These are phyloP conservation scores for Histomonas meleagridis DNA, from an alignment of 208 protist species.

Conservation along the genomic window DNA sequence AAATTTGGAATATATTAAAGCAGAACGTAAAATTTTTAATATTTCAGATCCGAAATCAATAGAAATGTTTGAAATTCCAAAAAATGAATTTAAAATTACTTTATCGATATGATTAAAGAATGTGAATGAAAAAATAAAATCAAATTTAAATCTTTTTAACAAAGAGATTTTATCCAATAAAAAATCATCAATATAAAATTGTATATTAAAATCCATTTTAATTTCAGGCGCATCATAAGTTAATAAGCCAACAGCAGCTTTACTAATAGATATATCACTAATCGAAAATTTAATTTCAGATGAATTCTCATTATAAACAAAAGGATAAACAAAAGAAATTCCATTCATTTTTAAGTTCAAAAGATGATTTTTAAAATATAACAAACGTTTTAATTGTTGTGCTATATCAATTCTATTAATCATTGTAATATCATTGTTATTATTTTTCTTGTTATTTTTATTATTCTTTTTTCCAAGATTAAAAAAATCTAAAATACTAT, in stretches of 20 bases:
- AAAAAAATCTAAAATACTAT: neutral
- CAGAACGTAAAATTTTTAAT: neutral
- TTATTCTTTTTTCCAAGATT: neutral
- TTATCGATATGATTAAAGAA: neutral
- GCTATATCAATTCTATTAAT: neutral
- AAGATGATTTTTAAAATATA: neutral
- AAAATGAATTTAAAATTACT: neutral
- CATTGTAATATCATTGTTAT: neutral
- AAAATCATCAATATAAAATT: neutral
- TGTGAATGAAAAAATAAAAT: neutral
- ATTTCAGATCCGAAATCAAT: neutral
- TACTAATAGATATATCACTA: neutral
- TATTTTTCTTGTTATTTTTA: neutral
- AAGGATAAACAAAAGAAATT: neutral
- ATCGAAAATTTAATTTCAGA: neutral
- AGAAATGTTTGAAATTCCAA: neutral
- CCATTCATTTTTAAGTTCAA: neutral
- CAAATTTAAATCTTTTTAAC: neutral
- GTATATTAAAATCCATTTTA: neutral
- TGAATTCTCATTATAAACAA: neutral
- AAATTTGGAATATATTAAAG: neutral
- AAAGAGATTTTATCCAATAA: neutral
- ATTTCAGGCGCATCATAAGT: neutral
- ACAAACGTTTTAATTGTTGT: neutral
- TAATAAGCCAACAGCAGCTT: neutral